Evolutionary conservation across 2,329 filamentous ascomycete genomes (phyloP).

Genomic region (Monascus ruber): DNA sequence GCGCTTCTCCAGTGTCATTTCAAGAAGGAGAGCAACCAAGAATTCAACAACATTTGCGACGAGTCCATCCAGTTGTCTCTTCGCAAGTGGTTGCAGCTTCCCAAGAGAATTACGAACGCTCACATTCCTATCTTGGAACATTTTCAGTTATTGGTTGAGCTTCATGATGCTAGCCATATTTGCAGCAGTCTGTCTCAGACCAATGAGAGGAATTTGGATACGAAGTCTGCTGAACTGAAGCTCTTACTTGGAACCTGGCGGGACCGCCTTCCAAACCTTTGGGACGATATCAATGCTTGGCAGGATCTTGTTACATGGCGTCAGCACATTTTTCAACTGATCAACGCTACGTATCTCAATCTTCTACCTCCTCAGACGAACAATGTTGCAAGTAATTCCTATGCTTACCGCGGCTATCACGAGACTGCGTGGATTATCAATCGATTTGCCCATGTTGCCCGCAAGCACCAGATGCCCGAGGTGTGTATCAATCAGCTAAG

Average conservation of each 20-base stretch:
- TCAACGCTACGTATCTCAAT: slow-evolving; percentile 85
- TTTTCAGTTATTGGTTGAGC: slow-evolving; percentile 93
- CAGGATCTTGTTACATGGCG: slow-evolving; percentile 99
- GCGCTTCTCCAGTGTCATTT: slow-evolving; percentile 86
- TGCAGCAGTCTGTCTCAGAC: slow-evolving; percentile 82
- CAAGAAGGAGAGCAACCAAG: slow-evolving; percentile 65
- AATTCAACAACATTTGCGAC: slow-evolving; percentile 85
- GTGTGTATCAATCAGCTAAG: slow-evolving; percentile 96
- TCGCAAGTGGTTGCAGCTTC: slow-evolving; percentile 97
- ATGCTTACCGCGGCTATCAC: slow-evolving; percentile 93
- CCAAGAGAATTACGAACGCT: slow-evolving; percentile 81
- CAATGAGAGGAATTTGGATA: slow-evolving; percentile 72
- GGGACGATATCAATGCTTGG: slow-evolving; percentile 99
- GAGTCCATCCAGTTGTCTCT: slow-evolving; percentile 97
- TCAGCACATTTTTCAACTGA: slow-evolving; percentile 95
- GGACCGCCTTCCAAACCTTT: slow-evolving; percentile 89
- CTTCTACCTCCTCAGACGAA: slow-evolving; percentile 69
- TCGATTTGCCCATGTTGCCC: slow-evolving; percentile 90
- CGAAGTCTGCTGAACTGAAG: slow-evolving; percentile 92
- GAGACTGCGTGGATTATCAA: slow-evolving; percentile 99
- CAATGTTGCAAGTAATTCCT: slow-evolving; percentile 80
- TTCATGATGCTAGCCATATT: slow-evolving; percentile 95
- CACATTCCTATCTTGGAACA: slow-evolving; percentile 92
- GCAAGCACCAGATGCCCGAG: slow-evolving; percentile 91
- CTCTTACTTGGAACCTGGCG: slow-evolving; percentile 88